Percentiles rank a stretch among this genome's conserved stretches.
phyloP scores from a whole-genome alignment of 23 red algal genomes.

The Rhodosorus marinus region DNA sequence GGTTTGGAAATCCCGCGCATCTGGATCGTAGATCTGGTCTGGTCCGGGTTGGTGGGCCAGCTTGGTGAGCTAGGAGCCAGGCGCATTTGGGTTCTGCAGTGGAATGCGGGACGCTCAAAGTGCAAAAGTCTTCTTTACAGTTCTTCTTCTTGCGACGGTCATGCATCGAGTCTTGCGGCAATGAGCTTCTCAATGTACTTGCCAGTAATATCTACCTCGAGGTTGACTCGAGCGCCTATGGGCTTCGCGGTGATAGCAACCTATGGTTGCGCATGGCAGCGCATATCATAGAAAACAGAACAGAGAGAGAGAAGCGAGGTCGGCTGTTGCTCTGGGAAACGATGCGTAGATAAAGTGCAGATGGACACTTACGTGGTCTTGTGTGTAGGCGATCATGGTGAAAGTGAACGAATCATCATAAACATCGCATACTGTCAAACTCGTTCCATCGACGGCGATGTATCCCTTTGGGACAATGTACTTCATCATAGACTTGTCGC shows the following conservation, averaged over 20 bases:
- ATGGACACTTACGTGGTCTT: conserved; percentile 72
- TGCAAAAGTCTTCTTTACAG: too few relatives aligned
- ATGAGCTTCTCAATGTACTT: conserved; percentile 87
- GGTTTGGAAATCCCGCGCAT: too few relatives aligned
- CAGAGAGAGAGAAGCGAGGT: background rate
- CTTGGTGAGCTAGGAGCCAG: too few relatives aligned
- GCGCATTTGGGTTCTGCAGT: too few relatives aligned
- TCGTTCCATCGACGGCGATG: conserved; percentile 79
- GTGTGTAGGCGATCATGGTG: conserved; percentile 84
- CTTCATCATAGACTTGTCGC: conserved; percentile 20
- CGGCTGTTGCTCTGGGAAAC: too few relatives aligned
- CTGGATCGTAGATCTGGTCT: too few relatives aligned
- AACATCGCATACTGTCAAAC: conserved; percentile 70
- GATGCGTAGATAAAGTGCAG: too few relatives aligned
- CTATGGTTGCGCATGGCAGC: too few relatives aligned
- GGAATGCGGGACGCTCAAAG: too few relatives aligned
- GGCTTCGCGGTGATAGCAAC: conserved; percentile 23
- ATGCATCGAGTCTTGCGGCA: conserved; percentile 4
- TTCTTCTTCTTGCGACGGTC: too few relatives aligned
- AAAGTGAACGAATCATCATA: conserved; percentile 58
- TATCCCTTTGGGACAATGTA: conserved; percentile 89
- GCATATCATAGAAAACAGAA: background rate
- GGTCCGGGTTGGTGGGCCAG: too few relatives aligned
- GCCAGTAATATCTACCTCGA: conserved; percentile 95
- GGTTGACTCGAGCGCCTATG: conserved; percentile 58